These are phyloP conservation scores for Wakefieldia striispora DNA, from an alignment of 768 basidiomycete species.

Conservation along the genomic window DNA sequence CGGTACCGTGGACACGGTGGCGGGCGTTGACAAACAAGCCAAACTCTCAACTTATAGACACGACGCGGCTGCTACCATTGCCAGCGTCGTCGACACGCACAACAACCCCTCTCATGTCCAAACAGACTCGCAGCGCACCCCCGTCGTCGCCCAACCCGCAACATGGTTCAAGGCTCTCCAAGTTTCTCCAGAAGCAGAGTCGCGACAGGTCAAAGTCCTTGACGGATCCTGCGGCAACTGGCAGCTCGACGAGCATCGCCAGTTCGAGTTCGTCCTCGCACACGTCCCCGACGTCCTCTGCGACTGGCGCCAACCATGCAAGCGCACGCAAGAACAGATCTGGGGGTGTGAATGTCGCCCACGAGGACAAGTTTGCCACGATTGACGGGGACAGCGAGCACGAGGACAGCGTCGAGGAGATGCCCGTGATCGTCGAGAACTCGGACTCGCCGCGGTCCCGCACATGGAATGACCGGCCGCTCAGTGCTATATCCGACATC, in stretches of 20 bases:
- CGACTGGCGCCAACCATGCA: slow-evolving; percentile 16
- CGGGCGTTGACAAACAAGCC: slow-evolving; percentile 23
- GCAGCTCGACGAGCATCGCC: slow-evolving; percentile 35
- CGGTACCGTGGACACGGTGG: slow-evolving; percentile 15
- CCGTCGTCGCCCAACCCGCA: slow-evolving; percentile 42
- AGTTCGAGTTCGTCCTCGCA: slow-evolving; percentile 42
- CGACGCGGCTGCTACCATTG: slow-evolving; percentile 2
- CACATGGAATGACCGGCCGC: slow-evolving; percentile 56
- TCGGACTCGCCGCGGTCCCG: slow-evolving; percentile 50
- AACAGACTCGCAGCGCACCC: slow-evolving; percentile 43
- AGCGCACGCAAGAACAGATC: slow-evolving; percentile 37
- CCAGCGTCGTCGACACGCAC: slow-evolving; percentile 15
- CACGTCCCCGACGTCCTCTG: slow-evolving; percentile 31
- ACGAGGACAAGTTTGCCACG: slow-evolving; percentile 21
- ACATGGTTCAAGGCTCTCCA: slow-evolving; percentile 57
- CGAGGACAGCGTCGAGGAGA: slow-evolving; percentile 40
- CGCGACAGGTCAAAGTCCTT: slow-evolving; percentile 62
- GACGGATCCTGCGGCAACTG: slow-evolving; percentile 36
- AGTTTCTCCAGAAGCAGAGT: slow-evolving; percentile 62
- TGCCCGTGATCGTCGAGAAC: slow-evolving; percentile 63
- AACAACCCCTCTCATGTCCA: slow-evolving; percentile 40
- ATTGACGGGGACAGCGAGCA: slow-evolving; percentile 33
- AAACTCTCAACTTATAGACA: slow-evolving; percentile 22
- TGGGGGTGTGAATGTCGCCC: no score
- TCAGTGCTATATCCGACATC: slow-evolving; percentile 42